These are phyloP conservation scores for Osmanthus fragrans DNA, from an alignment of 257 asterid genomes.

Conservation along the genomic window DNA sequence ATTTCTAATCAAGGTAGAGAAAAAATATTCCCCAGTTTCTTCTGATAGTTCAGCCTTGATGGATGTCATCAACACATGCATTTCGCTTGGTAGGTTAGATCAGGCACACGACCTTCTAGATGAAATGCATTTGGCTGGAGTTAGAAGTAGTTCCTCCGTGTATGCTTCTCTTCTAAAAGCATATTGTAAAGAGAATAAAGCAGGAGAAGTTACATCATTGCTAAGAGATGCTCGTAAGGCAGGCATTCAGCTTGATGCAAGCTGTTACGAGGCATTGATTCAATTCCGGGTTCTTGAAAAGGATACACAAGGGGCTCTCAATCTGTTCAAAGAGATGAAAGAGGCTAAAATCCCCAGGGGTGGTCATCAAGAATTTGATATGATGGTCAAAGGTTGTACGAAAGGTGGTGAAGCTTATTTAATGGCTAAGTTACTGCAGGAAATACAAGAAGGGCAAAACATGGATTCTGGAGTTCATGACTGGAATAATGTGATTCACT, in stretches of 20 bases:
- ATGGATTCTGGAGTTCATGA: slow-evolving; percentile 76
- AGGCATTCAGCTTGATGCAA: slow-evolving; percentile 77
- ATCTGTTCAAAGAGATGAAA: slow-evolving; percentile 87
- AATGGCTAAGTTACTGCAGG: slow-evolving; percentile 74
- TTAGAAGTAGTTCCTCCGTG: slow-evolving; percentile 64
- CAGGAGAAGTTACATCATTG: slow-evolving; percentile 60
- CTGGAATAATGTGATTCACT: slow-evolving; percentile 89
- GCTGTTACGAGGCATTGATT: slow-evolving; percentile 63
- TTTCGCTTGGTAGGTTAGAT: slow-evolving; percentile 79
- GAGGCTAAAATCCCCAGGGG: slow-evolving; percentile 63
- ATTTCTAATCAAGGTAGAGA: slow-evolving; percentile 64
- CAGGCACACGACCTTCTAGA: slow-evolving; percentile 91
- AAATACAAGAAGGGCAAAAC: slow-evolving; percentile 69
- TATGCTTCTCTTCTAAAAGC: slow-evolving; percentile 79
- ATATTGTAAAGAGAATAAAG: slow-evolving; percentile 57
- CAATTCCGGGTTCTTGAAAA: slow-evolving; percentile 64
- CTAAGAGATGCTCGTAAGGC: slow-evolving; percentile 85
- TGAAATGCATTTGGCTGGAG: slow-evolving; percentile 88
- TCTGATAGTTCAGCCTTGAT: slow-evolving; percentile 62
- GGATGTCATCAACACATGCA: slow-evolving; percentile 71
- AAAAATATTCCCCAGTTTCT: slow-evolving; percentile 70
- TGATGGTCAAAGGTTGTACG: slow-evolving; percentile 32
- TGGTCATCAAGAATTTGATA: slow-evolving; percentile 44
- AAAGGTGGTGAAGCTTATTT: slow-evolving; percentile 49
- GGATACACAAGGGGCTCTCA: slow-evolving; percentile 73